Evolutionary conservation across 805 yeast genomes (phyloP).

Genomic region (Ogataea kodamae): DNA sequence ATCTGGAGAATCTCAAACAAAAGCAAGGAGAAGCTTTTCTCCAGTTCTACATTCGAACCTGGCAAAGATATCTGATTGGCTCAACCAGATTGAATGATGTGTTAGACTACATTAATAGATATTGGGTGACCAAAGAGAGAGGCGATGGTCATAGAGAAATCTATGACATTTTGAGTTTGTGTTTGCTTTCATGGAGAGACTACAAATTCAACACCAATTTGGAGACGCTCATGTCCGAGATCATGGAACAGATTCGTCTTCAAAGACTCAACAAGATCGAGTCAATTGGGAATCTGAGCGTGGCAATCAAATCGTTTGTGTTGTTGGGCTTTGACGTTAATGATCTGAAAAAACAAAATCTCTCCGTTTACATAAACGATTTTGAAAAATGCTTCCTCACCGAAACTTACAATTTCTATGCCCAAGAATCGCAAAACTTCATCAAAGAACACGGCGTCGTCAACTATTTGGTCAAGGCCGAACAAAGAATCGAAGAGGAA

Average conservation of each 20-base stretch:
- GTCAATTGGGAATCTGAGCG: conserved; percentile 59
- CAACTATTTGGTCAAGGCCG: conserved; percentile 86
- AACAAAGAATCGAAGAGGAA: conserved; percentile 78
- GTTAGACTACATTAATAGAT: conserved; percentile 91
- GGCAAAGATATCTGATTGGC: conserved; percentile 88
- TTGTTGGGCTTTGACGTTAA: conserved; percentile 86
- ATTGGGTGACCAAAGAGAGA: conserved; percentile 96
- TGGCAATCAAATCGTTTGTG: conserved; percentile 83
- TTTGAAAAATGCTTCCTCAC: conserved; percentile 78
- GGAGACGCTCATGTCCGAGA: conserved; percentile 58
- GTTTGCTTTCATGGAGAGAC: conserved; percentile 84
- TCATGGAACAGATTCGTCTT: conserved; percentile 67
- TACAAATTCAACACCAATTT: conserved; percentile 71
- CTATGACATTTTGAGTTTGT: conserved; percentile 86
- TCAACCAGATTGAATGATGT: conserved; percentile 90
- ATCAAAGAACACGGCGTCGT: conserved; percentile 76
- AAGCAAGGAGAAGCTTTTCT: conserved; percentile 64
- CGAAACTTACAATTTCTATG: conserved; percentile 63
- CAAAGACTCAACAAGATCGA: conserved; percentile 80
- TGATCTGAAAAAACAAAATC: conserved; percentile 80
- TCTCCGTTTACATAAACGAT: conserved; percentile 73
- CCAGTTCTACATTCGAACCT: conserved; percentile 78
- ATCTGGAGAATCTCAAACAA: conserved; percentile 49
- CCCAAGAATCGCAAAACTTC: conserved; percentile 62
- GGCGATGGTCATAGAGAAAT: conserved; percentile 88